Base-by-base conservation (phyloP, 768 basidiomycete species). In the Rhodotorula kratochvilovae region DNA sequence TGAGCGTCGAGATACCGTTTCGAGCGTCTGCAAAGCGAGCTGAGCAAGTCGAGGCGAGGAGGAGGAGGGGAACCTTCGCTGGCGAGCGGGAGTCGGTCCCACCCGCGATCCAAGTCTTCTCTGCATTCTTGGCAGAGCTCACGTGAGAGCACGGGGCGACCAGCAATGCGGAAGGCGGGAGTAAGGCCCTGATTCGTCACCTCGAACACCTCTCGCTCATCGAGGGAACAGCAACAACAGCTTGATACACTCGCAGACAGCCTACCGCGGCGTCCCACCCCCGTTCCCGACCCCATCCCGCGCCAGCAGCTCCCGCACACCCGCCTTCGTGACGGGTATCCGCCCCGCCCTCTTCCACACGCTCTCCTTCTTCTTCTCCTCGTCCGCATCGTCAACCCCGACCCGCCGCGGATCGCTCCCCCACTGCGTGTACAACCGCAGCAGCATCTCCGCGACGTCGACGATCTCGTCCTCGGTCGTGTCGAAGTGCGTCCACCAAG, bases 401-500 rank as follows among this genome's bases (percentile, higher is more conserved):
- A 17, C 25, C 35, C 10, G 21, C 6, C n/a, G 23, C 23, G 31
- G 35, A 12, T 60, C 53, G 12, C 53, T 48, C 39, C 60, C 64
- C 77, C 77, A 78, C 25, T 67, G 60, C 21, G 33, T 25, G 43
- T 78, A 78, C 57, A 77, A 58, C n/a, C 36, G 27, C 13, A 77
- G 67, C 27, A 77, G 57, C 56, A 63, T 67, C 2, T 27, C 45
- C 15, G 67, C 63, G 13, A 75, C 61, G 42, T 67, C 31, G 31
- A 66, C 50, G 25, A 78, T 29, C 31, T 77, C 75, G 25, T 45
- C 69, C 48, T 78, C 77, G 31, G 45, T 57, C 29, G 91, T 90
- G 78, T 98, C 96, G 77, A 99, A 99, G 12, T 98, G 83, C 55
- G 90, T 87, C 89, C 90, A 95, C 96, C 96, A 99, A 67, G 87